Conservation (phyloP, 352 stramenopile species). For the Pythium volutum region DNA sequence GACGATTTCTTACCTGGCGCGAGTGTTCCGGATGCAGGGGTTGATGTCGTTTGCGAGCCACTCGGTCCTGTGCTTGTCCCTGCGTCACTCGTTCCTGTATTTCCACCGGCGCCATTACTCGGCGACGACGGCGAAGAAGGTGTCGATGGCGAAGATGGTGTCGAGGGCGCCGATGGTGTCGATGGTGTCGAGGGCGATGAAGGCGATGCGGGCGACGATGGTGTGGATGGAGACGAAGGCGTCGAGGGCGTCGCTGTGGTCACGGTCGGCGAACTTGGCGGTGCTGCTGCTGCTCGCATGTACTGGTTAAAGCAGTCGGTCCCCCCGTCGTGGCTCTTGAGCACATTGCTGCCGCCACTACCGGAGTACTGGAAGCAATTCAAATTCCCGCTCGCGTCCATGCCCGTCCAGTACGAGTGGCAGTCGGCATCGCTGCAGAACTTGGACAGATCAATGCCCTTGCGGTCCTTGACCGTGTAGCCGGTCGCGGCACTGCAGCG, state of each 20-base stretch:
- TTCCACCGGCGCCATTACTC: not conserved
- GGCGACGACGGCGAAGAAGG: not conserved
- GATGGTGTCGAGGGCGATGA: not conserved
- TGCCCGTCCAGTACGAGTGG: not conserved
- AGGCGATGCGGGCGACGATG: not conserved
- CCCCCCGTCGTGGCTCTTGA: not conserved
- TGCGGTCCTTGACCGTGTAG: not conserved
- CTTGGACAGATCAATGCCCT: not conserved
- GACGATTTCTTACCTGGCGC: not conserved
- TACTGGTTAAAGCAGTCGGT: slow-evolving; percentile 9
- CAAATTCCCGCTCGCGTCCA: not conserved
- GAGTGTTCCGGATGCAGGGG: not conserved
- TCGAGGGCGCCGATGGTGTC: not conserved
- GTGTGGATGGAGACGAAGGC: not conserved
- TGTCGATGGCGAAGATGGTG: not conserved
- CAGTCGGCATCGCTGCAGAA: slow-evolving; percentile 7
- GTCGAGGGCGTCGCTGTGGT: not conserved
- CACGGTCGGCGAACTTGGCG: not conserved
- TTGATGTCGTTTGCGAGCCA: not conserved
- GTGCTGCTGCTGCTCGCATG: not conserved
- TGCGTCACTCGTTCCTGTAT: not conserved
- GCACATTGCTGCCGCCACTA: not conserved
- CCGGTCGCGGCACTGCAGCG: not conserved
- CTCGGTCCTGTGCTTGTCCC: not conserved
- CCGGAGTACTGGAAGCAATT: not conserved